phyloP scores from a whole-genome alignment of 257 asterid species.

The Scutellaria minor region DNA sequence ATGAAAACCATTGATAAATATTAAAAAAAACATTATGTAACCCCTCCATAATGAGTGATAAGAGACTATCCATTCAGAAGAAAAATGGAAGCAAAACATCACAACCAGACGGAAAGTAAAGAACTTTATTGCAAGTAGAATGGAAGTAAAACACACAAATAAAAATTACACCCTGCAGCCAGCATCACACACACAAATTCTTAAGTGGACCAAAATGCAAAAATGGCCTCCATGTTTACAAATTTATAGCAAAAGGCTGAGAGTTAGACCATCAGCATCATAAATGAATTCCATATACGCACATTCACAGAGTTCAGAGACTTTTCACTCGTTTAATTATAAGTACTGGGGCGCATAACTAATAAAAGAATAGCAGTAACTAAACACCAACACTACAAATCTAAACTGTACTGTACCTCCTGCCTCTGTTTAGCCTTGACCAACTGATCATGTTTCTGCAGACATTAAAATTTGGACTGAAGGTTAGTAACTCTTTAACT shows the following conservation, averaged over 20 bases:
- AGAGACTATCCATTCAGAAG: conserved; percentile 22
- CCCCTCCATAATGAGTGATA: conserved; percentile 4
- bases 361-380: background rate
- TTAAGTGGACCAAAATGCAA: conserved; percentile 21
- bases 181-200: conserved; percentile 8
- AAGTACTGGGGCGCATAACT: background rate
- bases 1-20: conserved; percentile 19
- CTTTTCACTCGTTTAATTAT: background rate
- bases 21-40: conserved; percentile 14
- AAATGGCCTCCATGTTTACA: background rate
- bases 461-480: conserved; percentile 14
- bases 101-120: background rate
- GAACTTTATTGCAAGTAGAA: background rate
- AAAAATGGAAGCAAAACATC: conserved; percentile 4
- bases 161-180: background rate
- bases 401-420: conserved; percentile 60
- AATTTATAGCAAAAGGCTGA: conserved; percentile 3
- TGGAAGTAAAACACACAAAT: background rate
- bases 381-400: conserved; percentile 17
- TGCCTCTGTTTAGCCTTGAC: conserved; percentile 68
- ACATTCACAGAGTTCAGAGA: conserved; percentile 2
- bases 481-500: conserved; percentile 28
- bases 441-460: conserved; percentile 78
- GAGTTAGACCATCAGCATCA: conserved; percentile 21
- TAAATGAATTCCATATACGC: conserved; percentile 15